Evolutionary conservation across 345 rosid genomes (phyloP), one percentile per base, ranked within the genome.

Genomic region (Hypericum androsaemum): DNA sequence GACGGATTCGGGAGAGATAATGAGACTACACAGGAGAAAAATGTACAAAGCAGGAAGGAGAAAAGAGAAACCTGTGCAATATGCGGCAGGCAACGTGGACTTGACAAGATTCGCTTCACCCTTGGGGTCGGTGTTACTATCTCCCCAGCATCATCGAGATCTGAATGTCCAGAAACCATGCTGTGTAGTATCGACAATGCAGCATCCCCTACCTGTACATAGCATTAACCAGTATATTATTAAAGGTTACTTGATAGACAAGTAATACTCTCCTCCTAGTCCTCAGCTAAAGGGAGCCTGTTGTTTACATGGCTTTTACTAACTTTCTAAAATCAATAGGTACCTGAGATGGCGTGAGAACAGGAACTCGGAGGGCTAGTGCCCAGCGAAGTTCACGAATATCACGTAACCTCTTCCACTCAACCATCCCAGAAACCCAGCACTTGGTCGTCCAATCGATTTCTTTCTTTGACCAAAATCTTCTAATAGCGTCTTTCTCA

Each of bases 361-460:
- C 98, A 57, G 98, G 95, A 69, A 92, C 95, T 56, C 97, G 84
- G 52, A 68, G 57, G 60, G 98, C 76, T 63, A 88, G 80, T 39
- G 88, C 95, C 98, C 98, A 92, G 28, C 97, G 88, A 71, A 92
- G 94, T 72, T 92, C 98, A 70, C 98, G 99, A 53, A 92, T 88
- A 74, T 92, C 97, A 60, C 85, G 86, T 64, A 92, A 64, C 71
- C 79, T 88, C 74, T 92, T 92, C 97, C 97, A 85, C 59, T 92
- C 99, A 50, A 71, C 56, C 95, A 92, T 88, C 54, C 99, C 99
- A 67, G 86, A 80, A 57, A 95, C 95, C 83, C 88, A 79, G 68
- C 88, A 92, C 64, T 85, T 85, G 46, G 97, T 78, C 11, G 79
- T 77, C 99, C 97, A 88, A 64, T 83, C 81, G 68, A 92, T 86